Evolutionary conservation across 768 basidiomycete species (phyloP), one percentile per base, ranked within the genome.

Genomic region (Psilocybe tampanensis): DNA sequence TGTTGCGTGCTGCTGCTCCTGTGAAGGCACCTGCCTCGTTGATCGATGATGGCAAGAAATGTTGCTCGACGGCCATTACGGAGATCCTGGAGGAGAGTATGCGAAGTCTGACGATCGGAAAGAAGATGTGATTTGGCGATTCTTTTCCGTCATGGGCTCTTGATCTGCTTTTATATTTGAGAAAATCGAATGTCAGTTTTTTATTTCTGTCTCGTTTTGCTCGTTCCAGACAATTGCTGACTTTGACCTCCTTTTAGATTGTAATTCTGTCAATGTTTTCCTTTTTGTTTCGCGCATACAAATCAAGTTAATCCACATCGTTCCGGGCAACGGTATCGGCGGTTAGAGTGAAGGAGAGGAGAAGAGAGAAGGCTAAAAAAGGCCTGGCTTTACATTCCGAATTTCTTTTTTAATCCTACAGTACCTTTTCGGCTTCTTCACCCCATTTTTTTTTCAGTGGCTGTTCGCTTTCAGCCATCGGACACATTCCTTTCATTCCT

Each of bases 41-140:
- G 49, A 52, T 56, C 47, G 56, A 55, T 26, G 61, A 63, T n/a
- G 58, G 47, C 55, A 71, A 66, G 66, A 72, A 64, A 59, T 67
- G 68, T 21, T 65, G 64, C 23, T 43, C 58, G 22, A 54, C 48
- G 47, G 55, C 72, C 18, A 45, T 66, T 24, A 56, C 62, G 60
- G 70, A 82, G 42, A 63, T 85, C 23, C 70, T 88, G 68, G 87
- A 86, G 74, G 86, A 88, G 72, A 84, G 84, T 57, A 86, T 89
- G 86, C 74, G 83, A 64, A 85, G 81, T 66, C 71, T 89, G 75
- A 86, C 78, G 55, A 60, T 89, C 60, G 75, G 73, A 55, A 85
- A 85, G 80, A 86, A 82, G 68, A 52, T 55, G 52, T 45, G 32
- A 24, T 26, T 36, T 47, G 50, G n/a, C 26, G 23, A 19, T 17